Base-by-base conservation (phyloP, 2,329 filamentous ascomycete species). In the Parascedosporium putredinis region DNA sequence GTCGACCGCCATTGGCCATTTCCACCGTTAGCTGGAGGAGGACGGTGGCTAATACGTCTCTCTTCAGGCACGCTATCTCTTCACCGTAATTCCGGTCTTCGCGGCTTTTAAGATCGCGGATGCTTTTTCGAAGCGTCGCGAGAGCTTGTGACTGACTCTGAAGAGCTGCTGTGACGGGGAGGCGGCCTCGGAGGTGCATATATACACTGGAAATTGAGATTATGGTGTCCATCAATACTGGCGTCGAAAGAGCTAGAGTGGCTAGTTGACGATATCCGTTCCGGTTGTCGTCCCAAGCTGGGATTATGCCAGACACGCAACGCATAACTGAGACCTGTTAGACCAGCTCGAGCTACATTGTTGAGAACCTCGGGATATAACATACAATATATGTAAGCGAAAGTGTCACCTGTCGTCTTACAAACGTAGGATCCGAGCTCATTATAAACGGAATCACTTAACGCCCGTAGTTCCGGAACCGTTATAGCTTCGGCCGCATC, bases 311-410 rank as follows among this genome's bases (percentile, higher is more conserved):
- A 20, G 38, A 18, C 22, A 42, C 38, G 22, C 5, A 42, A 10
- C 22, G 4, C 12, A 42, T 23, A 23, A 42, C 38, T 42, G 38
- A 6, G 12, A 31, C 27, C 12, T 31, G 27, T 31, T 6, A 31
- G 27, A 6, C 6, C 27, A 31, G 7, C 12, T 31, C 27, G 27
- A 31, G 27, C 12, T 12, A 31, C 33, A 36, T 36, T 42, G 6
- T 8, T 20, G 10, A 18, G 36, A 4, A 18, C n/a, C 22, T 42
- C 22, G 12, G 38, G 22, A 42, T 18, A 18, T 12, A 20, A 5
- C 38, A 20, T 42, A 42, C 38, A 42, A 18, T 42, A 42, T 42
- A 42, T 18, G 38, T 42, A 42, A 18, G 38, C 38, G 38, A 23
- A 6, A 31, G 7, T 31, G 12, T 31, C 27, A 12, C 27, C 27